Base-by-base conservation (phyloP, 192 early-diverging fungal genomes). In the Martensiomyces pterosporus region DNA sequence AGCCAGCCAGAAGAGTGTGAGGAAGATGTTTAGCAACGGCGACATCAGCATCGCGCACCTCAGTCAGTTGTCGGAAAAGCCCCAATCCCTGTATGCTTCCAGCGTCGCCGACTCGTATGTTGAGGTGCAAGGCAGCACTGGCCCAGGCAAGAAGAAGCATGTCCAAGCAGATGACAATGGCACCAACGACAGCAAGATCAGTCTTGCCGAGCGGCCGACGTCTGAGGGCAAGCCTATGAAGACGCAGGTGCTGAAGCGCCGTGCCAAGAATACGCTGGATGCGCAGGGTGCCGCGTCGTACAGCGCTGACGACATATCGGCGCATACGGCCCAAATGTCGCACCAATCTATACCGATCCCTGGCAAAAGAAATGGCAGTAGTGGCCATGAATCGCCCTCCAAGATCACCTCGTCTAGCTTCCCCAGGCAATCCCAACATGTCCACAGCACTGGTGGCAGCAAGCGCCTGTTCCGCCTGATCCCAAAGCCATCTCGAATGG, bases 401-500 rank as follows among this genome's bases (percentile, higher is more conserved):
- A n/a, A n/a, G n/a, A n/a, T n/a, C n/a, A n/a, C n/a, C n/a, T n/a
- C n/a, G n/a, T n/a, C n/a, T n/a, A n/a, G n/a, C n/a, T n/a, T n/a
- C n/a, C n/a, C n/a, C n/a, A n/a, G n/a, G 29, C 12, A 32, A 5
- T 5, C 29, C 29, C 12, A 12, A 12, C 29, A 12, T 5, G 6
- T 32, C 5, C 5, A 12, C 29, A 32, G 29, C 5, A 5, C 12
- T 5, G 29, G 6, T 32, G 29, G 12, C 12, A 12, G 43, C 4
- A 55, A 42, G 17, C 21, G 24, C 4, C 49, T 56, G 51, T 41
- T 64, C 23, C 33, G 70, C 12, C 39, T 74, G 46, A 15, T 74
- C 23, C 63, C 62, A 15, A 65, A 49, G 36, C 34, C 61, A 9
- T 62, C 70, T 39, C 52, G 58, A 1, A 64, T 68, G 14, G 39